Base-by-base conservation (phyloP, 2,329 filamentous ascomycete species). In the Amauroascus niger region DNA sequence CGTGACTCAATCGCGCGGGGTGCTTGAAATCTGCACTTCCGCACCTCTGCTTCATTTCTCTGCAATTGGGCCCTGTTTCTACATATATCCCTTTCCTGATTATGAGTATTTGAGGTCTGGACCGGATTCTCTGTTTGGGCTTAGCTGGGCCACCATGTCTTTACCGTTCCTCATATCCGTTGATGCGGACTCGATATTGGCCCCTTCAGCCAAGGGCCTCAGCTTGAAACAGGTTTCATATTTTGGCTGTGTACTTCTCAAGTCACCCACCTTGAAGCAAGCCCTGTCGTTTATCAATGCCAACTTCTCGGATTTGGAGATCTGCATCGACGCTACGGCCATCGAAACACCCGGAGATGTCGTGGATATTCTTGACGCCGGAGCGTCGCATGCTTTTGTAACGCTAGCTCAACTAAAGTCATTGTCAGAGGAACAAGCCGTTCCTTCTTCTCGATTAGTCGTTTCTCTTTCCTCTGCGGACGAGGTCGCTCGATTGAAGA, bases 351-450 rank as follows among this genome's bases (percentile, higher is more conserved):
- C 76, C 53, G 84, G 89, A 60, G 86, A 94, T 59, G 76, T 97
- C 33, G 73, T 91, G 52, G 79, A 86, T 45, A 77, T 97, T 33
- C 81, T 98, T 53, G 87, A 98, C 67, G 80, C 83, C 59, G 93
- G 93, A 56, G 88, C 89, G 6, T 80, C 83, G 50, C 93, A 85
- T 67, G 84, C 93, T 58, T 93, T 97, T 67, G 86, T 95, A 49
- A 79, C 79, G 16, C 79, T 83, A 46, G 77, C 82, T 54, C 85
- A 88, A 66, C 74, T 94, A 51, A 74, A 75, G 39, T 68, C 72
- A 16, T 69, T 86, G 41, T 70, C 76, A 49, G 61, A 72, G 47
- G 70, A 76, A 60, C 69, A 76, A 60, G 76, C 76, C 28, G 71
- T 83, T 41, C 69, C 71, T 11, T 73, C 76, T 7, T 75, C 76